Evolutionary conservation across 768 basidiomycete species (phyloP).

Genomic region (Cystoderma amianthinum): DNA sequence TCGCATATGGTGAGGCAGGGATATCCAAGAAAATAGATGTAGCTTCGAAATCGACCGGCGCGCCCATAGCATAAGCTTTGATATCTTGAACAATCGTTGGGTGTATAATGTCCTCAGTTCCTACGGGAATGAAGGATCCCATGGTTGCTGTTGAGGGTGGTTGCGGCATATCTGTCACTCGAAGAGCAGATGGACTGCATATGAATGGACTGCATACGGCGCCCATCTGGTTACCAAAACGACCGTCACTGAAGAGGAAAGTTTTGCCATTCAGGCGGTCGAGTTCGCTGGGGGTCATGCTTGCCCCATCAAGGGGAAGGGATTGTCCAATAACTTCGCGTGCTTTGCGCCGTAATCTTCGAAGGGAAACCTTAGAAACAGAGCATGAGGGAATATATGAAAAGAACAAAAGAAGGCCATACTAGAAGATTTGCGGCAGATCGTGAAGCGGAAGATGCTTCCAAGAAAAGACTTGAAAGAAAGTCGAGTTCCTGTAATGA

Average conservation of each 20-base stretch:
- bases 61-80: constrained; percentile 20
- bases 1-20: constrained; percentile 6
- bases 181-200: constrained; percentile 13
- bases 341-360: constrained; percentile 34
- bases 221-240: constrained; percentile 1
- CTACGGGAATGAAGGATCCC: constrained; percentile 6
- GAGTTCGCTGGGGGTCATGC: constrained; percentile 36
- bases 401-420: too few relatives aligned
- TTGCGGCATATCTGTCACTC: constrained; percentile 1
- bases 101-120: background rate
- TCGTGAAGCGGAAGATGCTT: constrained; percentile 35
- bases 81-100: constrained; percentile 47
- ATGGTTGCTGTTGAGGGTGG: constrained; percentile 6
- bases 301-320: constrained; percentile 11
- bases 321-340: constrained; percentile 29
- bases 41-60: constrained; percentile 7
- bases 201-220: constrained; percentile 10
- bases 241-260: constrained; percentile 9
- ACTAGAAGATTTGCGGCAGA: constrained; percentile 41
- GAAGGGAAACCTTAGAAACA: constrained; percentile 19
- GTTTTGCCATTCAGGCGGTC: constrained; percentile 53
- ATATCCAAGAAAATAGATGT: constrained; percentile 18
- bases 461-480: constrained; percentile 36
- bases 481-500: constrained; percentile 42
- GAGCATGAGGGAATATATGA: too few relatives aligned